phyloP scores from a whole-genome alignment of 2,329 filamentous ascomycete genomes.

The Diaporthe aspalathi region DNA sequence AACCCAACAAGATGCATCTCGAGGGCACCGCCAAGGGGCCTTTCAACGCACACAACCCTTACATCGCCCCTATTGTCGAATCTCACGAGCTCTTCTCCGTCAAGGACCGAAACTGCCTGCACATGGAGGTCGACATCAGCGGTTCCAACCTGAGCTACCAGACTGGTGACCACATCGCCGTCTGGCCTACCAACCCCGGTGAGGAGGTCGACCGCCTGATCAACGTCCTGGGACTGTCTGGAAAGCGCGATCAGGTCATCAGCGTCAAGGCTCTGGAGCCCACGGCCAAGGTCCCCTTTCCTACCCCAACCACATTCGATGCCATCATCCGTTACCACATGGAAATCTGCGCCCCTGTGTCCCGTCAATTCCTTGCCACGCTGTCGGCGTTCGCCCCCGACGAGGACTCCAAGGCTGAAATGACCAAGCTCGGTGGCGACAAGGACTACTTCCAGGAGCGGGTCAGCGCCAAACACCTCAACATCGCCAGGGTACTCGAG shows the following conservation, averaged over 20 bases:
- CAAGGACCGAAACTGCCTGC: slow-evolving; percentile 93
- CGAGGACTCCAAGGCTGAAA: slow-evolving; percentile 85
- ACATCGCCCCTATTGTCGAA: slow-evolving; percentile 91
- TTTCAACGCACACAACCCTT: slow-evolving; percentile 96
- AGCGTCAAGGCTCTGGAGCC: slow-evolving; percentile 91
- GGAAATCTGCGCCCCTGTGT: slow-evolving; percentile 95
- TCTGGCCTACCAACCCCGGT: slow-evolving; percentile 97
- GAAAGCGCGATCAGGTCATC: slow-evolving; percentile 85
- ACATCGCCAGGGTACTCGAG: slow-evolving; percentile 87
- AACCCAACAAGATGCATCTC: slow-evolving; percentile 96
- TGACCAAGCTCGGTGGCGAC: slow-evolving; percentile 88
- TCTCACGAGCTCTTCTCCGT: slow-evolving; percentile 91
- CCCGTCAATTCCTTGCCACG: slow-evolving; percentile 91
- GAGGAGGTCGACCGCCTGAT: slow-evolving; percentile 93
- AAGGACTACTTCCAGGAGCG: slow-evolving; percentile 96
- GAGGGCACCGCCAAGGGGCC: slow-evolving; percentile 86
- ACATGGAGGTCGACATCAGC: slow-evolving; percentile 93
- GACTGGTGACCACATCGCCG: slow-evolving; percentile 95
- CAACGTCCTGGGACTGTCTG: slow-evolving; percentile 77
- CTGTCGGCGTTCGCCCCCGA: slow-evolving; percentile 90
- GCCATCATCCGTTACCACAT: slow-evolving; percentile 94
- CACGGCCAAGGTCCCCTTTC: slow-evolving; percentile 97
- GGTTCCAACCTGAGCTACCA: slow-evolving; percentile 92
- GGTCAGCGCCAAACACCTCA: slow-evolving; percentile 83
- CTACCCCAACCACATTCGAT: slow-evolving; percentile 95